Conservation (phyloP, 345 rosid species). For the Litchi chinensis region DNA sequence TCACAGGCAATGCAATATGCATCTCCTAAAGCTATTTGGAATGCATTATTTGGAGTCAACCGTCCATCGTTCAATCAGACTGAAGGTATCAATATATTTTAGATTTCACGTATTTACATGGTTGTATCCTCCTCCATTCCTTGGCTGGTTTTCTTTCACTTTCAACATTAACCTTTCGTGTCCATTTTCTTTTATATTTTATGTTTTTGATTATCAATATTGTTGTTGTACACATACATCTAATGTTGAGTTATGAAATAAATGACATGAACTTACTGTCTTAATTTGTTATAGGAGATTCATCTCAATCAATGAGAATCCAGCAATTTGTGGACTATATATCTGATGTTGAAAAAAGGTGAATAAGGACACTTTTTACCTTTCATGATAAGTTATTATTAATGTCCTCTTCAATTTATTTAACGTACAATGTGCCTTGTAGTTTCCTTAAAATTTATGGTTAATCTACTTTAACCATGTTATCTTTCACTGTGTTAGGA, state of each 20-base stretch:
- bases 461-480: conserved; percentile 14
- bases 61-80: conserved; percentile 50
- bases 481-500: conserved; percentile 40
- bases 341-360: conserved; percentile 79
- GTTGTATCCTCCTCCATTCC: background rate
- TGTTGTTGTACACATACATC: background rate
- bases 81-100: conserved; percentile 42
- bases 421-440: background rate
- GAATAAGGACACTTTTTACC: conserved; percentile 23
- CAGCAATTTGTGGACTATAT: conserved; percentile 74
- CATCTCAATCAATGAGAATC: conserved; percentile 51
- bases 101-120: background rate
- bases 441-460: conserved; percentile 2
- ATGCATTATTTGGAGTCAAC: conserved; percentile 62
- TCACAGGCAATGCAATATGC: conserved; percentile 91
- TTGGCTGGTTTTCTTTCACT: background rate
- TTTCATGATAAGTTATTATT: background rate
- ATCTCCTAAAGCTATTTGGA: conserved; percentile 91
- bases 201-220: background rate
- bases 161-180: too few species aligned
- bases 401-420: background rate
- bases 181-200: background rate
- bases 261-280: conserved; percentile 9
- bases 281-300: conserved; percentile 44
- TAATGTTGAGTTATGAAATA: background rate